Evolutionary conservation across 1,139 yeast species (phyloP), one percentile per base, ranked within the genome.

Genomic region (Lodderomyces metapsilosis): DNA sequence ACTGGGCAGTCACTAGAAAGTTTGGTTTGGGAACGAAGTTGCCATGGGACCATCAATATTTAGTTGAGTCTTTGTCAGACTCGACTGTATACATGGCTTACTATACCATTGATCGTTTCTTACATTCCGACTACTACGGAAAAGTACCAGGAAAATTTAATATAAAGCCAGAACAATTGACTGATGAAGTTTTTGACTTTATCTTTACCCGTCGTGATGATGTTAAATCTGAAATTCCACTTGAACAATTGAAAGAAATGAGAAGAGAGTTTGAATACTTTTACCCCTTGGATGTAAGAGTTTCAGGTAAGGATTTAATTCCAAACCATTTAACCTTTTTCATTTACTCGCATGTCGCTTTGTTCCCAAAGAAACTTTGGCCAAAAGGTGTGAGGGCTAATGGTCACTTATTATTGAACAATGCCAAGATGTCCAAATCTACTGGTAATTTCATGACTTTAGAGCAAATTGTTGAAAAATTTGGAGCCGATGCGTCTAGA

Each of bases 1-100:
- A 89, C 71, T 94, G 99, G 99, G 98, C 99, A 41, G 88, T 94
- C 48, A 88, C 96, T 46, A 87, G 98, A 76, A 84, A 95, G 49
- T 94, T 88, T 56, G 99, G 98, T 62, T 77, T 94, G 53, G 99
- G 99, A 62, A 84, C 98, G 45, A 84, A 75, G 63, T 80, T 94
- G 52, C 99, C 99, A 48, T 94, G 99, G 99, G 99, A 94, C 69
- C 84, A 86, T 53, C 84, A 84, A 63, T 91, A 85, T 60, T 78
- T 94, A 59, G 92, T 94, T 44, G 99, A 94, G 69, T 89, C 97
- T 16, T 77, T 94, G 54, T 87, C 96, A 33, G 99, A 94, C 63
- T 92, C 98, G 11, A 94, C 98, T 34, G 76, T 94, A 46, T 94
- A 94, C 72, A 95, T 91, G 84, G 85, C 98, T 6, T 94, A 85